These are phyloP conservation scores for Biscogniauxia marginata DNA, from an alignment of 2,329 filamentous ascomycete genomes.

Conservation along the genomic window DNA sequence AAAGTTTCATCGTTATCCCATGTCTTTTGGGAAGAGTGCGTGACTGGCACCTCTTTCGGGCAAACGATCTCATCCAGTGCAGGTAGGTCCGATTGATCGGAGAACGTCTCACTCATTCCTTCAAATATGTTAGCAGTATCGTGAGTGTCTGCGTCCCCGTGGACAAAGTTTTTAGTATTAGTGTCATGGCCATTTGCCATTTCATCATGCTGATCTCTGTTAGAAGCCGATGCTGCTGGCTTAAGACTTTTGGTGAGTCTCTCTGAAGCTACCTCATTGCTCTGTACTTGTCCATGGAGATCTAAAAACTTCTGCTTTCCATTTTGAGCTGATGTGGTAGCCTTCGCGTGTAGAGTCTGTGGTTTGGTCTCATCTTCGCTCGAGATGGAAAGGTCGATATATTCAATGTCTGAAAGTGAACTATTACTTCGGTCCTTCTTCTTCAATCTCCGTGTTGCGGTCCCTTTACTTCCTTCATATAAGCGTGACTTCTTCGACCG, in stretches of 20 bases:
- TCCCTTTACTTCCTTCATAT: not conserved
- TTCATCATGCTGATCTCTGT: not conserved
- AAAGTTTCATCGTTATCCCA: slow-evolving; percentile 24
- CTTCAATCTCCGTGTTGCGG: slow-evolving; percentile 1
- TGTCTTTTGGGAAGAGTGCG: slow-evolving; percentile 2
- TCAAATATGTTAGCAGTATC: not conserved
- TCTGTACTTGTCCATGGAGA: slow-evolving; percentile 12
- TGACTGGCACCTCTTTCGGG: not conserved
- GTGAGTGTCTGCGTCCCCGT: not conserved
- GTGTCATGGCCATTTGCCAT: not conserved
- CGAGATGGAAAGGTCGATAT: slow-evolving; percentile 24
- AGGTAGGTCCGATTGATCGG: slow-evolving; percentile 23
- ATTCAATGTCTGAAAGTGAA: slow-evolving; percentile 23
- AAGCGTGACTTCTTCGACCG: slow-evolving; percentile 2
- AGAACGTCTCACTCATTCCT: not conserved
- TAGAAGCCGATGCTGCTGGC: not conserved
- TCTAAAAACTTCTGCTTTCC: slow-evolving; percentile 6
- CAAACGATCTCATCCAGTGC: slow-evolving; percentile 21
- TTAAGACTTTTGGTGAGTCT: slow-evolving; percentile 10
- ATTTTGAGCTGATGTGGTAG: not conserved
- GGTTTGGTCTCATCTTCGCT: slow-evolving; percentile 11
- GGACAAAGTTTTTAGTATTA: slow-evolving; percentile 11
- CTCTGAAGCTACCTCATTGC: slow-evolving; percentile 3
- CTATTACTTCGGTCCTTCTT: slow-evolving; percentile 5
- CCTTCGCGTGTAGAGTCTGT: not conserved